These are phyloP conservation scores for Aeschynomene evenia DNA, from an alignment of 306 rosid species.

Conservation along the genomic window DNA sequence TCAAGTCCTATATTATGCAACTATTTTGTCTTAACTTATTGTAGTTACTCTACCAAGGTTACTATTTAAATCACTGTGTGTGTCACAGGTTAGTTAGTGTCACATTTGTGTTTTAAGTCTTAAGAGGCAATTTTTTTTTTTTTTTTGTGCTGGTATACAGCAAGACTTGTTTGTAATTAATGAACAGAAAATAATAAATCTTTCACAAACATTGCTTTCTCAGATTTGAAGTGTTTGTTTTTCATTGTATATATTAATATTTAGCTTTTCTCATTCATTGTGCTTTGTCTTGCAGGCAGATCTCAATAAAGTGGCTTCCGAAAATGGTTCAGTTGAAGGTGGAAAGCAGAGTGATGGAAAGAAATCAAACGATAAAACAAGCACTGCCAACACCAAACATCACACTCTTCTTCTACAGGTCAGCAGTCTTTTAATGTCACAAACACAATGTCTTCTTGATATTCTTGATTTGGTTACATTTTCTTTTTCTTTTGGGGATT, in stretches of 20 bases:
- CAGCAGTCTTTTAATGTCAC: conserved; percentile 7
- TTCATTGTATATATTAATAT: not conserved
- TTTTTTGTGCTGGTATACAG: not conserved
- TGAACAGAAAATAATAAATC: conserved; percentile 7
- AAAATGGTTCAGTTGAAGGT: conserved; percentile 42
- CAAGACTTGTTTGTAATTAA: not conserved
- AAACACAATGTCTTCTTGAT: not conserved
- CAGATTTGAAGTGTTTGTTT: conserved; percentile 1
- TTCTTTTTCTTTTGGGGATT: not conserved
- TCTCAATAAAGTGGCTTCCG: conserved; percentile 63
- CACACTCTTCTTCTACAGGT: conserved; percentile 88
- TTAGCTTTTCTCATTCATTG: conserved; percentile 23
- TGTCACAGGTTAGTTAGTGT: not conserved
- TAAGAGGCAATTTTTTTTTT: not conserved
- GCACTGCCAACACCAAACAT: conserved; percentile 53
- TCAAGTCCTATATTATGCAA: not conserved
- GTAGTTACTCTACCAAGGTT: not conserved
- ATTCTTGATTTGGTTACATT: conserved; percentile 6
- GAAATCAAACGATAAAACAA: conserved; percentile 40
- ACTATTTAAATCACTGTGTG: not conserved
- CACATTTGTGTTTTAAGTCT: conserved; percentile 3
- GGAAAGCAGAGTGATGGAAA: conserved; percentile 42
- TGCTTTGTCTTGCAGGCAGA: conserved; percentile 56
- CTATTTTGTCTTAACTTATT: not conserved
- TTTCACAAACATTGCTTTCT: not conserved